Evolutionary conservation across 371 early-diverging fungal genomes (phyloP).

Genomic region (Mucor piriformis): DNA sequence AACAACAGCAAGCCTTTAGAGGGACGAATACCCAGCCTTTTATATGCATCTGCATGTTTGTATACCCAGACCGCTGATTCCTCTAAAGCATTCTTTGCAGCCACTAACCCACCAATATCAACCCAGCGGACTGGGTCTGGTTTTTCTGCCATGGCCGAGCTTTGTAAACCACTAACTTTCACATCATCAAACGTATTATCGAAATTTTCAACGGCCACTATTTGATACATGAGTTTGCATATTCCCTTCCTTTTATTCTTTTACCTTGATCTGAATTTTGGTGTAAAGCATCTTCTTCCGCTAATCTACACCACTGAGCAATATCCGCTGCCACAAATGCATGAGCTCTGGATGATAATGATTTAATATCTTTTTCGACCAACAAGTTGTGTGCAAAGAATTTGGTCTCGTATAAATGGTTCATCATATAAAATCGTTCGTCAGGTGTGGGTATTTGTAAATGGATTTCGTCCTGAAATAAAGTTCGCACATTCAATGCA

Average conservation of each 20-base stretch:
- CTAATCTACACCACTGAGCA: constrained; percentile 53
- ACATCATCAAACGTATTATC: constrained; percentile 33
- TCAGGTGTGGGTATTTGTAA: constrained; percentile 61
- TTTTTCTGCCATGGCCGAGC: constrained; percentile 47
- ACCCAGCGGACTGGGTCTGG: constrained; percentile 72
- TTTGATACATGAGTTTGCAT: not conserved
- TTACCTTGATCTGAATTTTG: constrained; percentile 14
- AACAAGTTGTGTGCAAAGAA: not conserved
- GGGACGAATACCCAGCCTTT: constrained; percentile 66
- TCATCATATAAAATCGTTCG: constrained; percentile 49
- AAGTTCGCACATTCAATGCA: not conserved
- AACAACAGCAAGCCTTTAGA: constrained; percentile 76
- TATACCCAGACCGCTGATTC: constrained; percentile 95
- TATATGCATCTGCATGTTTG: constrained; percentile 62
- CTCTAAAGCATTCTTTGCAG: constrained; percentile 82
- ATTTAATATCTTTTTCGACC: constrained; percentile 13
- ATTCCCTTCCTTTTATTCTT: not conserved
- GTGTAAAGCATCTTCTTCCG: constrained; percentile 31
- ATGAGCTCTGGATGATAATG: constrained; percentile 50
- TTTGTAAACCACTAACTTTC: constrained; percentile 41
- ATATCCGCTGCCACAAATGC: constrained; percentile 64
- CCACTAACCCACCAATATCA: constrained; percentile 94
- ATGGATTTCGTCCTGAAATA: constrained; percentile 21
- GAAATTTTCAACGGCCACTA: constrained; percentile 32
- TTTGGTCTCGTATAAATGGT: constrained; percentile 16